Conservation (phyloP, 2,329 filamentous ascomycete species). For the Sporothrix pallida region DNA sequence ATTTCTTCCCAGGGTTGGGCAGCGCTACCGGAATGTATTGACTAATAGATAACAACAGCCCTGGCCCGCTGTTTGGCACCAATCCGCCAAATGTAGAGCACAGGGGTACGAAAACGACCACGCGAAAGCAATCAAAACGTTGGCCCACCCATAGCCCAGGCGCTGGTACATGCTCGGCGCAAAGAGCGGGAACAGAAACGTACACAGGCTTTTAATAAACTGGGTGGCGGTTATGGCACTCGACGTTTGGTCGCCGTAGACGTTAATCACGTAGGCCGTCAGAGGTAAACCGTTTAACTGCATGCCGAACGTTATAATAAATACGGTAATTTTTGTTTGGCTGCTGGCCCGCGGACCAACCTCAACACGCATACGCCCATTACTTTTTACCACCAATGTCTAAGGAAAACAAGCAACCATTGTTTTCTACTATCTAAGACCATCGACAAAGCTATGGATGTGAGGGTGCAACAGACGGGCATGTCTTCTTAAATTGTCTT, state of each 20-base stretch:
- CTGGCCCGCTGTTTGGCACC: not conserved
- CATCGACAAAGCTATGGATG: too few relatives aligned
- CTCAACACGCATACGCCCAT: too few relatives aligned
- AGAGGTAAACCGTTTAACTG: constrained; percentile 43
- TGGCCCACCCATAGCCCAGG: not conserved
- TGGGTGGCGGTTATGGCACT: constrained; percentile 55
- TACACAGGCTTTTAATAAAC: constrained; percentile 53
- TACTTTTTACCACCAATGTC: too few relatives aligned
- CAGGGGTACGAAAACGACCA: not conserved
- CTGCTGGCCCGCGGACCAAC: too few relatives aligned
- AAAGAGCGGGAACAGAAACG: constrained; percentile 58
- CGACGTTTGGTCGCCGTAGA: constrained; percentile 54
- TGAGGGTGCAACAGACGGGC: too few relatives aligned
- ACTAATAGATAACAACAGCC: not conserved
- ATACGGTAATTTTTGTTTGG: too few relatives aligned
- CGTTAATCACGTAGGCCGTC: constrained; percentile 52
- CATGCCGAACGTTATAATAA: too few relatives aligned
- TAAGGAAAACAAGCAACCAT: too few relatives aligned
- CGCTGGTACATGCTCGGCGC: constrained; percentile 49
- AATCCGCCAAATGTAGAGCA: not conserved
- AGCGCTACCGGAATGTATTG: too few relatives aligned
- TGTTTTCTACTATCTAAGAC: too few relatives aligned
- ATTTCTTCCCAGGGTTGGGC: too few relatives aligned
- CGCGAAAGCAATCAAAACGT: not conserved
- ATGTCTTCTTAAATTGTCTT: too few relatives aligned